These are phyloP conservation scores for Solanum okadae DNA, from an alignment of 257 asterid species.

Conservation along the genomic window DNA sequence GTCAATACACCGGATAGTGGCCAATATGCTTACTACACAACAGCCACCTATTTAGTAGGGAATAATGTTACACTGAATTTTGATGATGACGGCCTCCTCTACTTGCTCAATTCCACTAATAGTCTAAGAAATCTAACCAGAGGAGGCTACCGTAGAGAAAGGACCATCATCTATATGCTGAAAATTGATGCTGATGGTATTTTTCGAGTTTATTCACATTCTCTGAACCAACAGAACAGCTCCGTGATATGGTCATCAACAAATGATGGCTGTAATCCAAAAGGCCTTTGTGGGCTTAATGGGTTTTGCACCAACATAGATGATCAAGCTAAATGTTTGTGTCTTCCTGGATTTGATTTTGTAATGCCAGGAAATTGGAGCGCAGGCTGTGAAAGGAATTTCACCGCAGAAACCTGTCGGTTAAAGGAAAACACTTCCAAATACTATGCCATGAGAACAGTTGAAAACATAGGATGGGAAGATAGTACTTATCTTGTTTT, in stretches of 20 bases:
- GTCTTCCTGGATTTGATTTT: constrained; percentile 37
- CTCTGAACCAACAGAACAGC: constrained; percentile 15
- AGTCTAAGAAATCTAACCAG: too few species aligned
- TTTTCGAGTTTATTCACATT: constrained; percentile 26
- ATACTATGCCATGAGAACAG: background rate
- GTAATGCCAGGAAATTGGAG: constrained; percentile 15
- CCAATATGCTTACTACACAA: too few species aligned
- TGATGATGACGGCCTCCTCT: too few species aligned
- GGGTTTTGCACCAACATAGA: constrained; percentile 22
- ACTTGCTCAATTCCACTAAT: too few species aligned
- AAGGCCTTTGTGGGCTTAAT: constrained; percentile 43
- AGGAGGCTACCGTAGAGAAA: background rate
- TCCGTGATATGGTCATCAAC: constrained; percentile 4
- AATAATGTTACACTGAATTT: too few species aligned
- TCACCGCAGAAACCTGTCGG: constrained; percentile 6
- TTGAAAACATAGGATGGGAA: constrained; percentile 17
- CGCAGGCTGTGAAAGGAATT: constrained; percentile 22
- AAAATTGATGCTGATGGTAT: constrained; percentile 36
- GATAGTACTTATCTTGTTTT: constrained; percentile 4
- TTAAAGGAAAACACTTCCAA: background rate
- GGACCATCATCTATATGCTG: constrained; percentile 14
- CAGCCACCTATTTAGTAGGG: too few species aligned
- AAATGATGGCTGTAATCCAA: constrained; percentile 19
- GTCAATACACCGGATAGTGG: too few species aligned
- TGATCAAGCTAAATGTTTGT: constrained; percentile 6